Evolutionary conservation across 2,329 filamentous ascomycete species (phyloP), one percentile per base, ranked within the genome.

Genomic region (Verticillium nonalfalfae): DNA sequence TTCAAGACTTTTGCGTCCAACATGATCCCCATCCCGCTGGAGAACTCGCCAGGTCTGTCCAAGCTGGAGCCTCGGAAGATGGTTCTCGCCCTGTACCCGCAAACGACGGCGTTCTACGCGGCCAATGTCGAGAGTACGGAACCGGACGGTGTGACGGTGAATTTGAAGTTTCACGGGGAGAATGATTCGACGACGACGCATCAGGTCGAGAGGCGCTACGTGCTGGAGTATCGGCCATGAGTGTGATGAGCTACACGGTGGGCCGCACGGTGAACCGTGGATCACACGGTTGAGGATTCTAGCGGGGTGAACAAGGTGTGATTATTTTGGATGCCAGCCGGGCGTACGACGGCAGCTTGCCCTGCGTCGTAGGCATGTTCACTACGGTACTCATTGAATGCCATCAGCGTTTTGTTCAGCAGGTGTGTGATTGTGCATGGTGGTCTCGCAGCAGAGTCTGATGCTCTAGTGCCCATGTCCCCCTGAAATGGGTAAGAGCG

Each of bases 21-120:
- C 69, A 88, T 95, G 80, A 93, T 93, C 56, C 85, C 88, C 2
- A 93, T 95, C 61, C 88, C 90, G 2, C 80, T 84, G 0, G 76
- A 77, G 65, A 79, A 66, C 71, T 78, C 71, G 66, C 78, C 74
- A 64, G 85, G 75, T 2, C 77, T 89, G 15, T 76, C 81, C 4
- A 80, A 89, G 50, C 83, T 89, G 62, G 85, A 89, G 39, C 76
- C 84, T 45, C 89, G 90, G 55, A 90, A 89, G 71, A 84, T 86
- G 56, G 90, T 94, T 9, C 78, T 94, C 61, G 91, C 91, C 0
- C 78, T 92, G 62, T 95, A 95, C 69, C 91, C 91, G 0, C 88
- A 92, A 68, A 94, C 91, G 1, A 93, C 91, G 1, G 93, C 90
- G 0, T 94, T 95, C 68, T 95, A 95, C 73, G 88, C 90, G 71